Conservation (phyloP, 2,329 filamentous ascomycete species). For the Bimuria novae-zelandiae region DNA sequence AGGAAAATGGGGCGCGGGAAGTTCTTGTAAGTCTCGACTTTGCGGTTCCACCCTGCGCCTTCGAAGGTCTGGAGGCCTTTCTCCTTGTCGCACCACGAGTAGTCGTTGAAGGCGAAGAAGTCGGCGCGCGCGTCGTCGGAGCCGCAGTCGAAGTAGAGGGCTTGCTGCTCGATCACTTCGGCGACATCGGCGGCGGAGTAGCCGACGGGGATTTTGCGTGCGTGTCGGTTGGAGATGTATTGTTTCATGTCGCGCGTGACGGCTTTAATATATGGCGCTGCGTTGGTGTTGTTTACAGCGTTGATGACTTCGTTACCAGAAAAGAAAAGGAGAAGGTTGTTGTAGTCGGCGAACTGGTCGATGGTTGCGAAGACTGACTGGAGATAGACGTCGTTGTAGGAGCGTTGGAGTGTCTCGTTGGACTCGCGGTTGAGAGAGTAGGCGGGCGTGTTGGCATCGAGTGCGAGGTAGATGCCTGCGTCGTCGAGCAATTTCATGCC, state of each 20-base stretch:
- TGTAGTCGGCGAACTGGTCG: slow-evolving; percentile 79
- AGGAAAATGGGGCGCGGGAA: slow-evolving; percentile 68
- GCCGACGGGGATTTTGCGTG: slow-evolving; percentile 73
- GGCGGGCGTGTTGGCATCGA: slow-evolving; percentile 85
- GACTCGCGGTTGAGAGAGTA: slow-evolving; percentile 84
- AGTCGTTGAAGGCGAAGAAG: slow-evolving; percentile 89
- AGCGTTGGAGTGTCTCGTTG: slow-evolving; percentile 59
- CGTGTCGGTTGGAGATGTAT: slow-evolving; percentile 72
- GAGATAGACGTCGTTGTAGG: slow-evolving; percentile 87
- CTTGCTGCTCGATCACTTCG: slow-evolving; percentile 82
- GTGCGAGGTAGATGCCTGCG: slow-evolving; percentile 87
- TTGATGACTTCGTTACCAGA: slow-evolving; percentile 80
- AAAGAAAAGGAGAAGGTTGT: slow-evolving; percentile 85
- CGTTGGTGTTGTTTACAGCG: slow-evolving; percentile 62
- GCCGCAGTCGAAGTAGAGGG: slow-evolving; percentile 92
- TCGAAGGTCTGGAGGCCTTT: slow-evolving; percentile 53
- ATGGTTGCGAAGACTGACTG: slow-evolving; percentile 79
- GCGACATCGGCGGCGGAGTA: slow-evolving; percentile 86
- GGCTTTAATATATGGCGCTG: slow-evolving; percentile 73
- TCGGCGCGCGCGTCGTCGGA: slow-evolving; percentile 81
- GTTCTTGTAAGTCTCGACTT: slow-evolving; percentile 43
- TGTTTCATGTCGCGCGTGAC: slow-evolving; percentile 80
- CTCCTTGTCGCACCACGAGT: slow-evolving; percentile 72
- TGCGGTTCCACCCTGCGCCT: slow-evolving; percentile 73
- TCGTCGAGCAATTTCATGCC: slow-evolving; percentile 83